Evolutionary conservation across 2,329 filamentous ascomycete genomes (phyloP).

Genomic region (Chrysoporthe deuterocubensis): DNA sequence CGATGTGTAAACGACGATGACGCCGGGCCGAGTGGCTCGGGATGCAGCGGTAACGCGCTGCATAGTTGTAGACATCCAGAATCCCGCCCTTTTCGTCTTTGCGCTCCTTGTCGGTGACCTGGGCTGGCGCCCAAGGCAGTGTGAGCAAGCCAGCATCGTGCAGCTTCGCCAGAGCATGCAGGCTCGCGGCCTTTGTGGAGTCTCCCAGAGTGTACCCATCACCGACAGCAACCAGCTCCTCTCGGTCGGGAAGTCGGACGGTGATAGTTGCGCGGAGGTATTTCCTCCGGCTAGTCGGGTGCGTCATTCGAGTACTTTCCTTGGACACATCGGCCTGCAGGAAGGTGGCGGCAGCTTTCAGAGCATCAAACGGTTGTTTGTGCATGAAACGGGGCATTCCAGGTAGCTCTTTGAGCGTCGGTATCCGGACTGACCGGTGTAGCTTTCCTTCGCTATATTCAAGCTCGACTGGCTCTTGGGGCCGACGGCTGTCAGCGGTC

Average conservation of each 20-base stretch:
- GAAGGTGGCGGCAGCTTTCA: background rate
- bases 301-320: background rate
- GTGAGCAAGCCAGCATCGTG: background rate
- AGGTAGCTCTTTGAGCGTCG: background rate
- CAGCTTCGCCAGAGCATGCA: slow-evolving; percentile 15
- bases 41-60: slow-evolving; percentile 16
- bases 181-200: background rate
- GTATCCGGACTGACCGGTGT: background rate
- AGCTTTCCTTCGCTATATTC: background rate
- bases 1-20: background rate
- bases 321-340: background rate
- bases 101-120: background rate
- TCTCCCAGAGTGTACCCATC: background rate
- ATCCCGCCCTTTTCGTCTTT: background rate
- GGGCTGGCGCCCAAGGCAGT: background rate
- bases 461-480: background rate
- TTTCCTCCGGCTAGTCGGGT: background rate
- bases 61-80: slow-evolving; percentile 21
- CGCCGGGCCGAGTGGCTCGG: background rate
- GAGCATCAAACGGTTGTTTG: background rate
- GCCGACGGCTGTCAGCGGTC: background rate
- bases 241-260: background rate
- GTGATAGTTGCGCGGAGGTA: background rate
- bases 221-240: background rate
- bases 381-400: background rate